phyloP scores from a whole-genome alignment of 169 alveolate genomes.

The Sarcocystis neurona region DNA sequence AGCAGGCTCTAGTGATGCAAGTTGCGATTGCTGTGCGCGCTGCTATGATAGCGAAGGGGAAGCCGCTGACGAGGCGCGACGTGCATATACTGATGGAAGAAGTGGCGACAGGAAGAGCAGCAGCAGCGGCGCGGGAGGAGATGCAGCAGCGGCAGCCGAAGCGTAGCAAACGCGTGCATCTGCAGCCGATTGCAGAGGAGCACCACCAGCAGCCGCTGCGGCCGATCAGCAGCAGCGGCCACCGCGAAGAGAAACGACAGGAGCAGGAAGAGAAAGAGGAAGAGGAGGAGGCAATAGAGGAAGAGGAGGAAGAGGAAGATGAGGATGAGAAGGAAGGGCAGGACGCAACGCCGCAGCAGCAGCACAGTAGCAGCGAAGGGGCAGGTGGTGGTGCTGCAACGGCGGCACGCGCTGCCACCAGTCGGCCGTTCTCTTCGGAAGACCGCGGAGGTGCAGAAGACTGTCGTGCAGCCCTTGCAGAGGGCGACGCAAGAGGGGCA shows the following conservation, averaged over 20 bases:
- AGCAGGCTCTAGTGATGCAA: neutral
- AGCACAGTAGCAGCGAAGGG: neutral
- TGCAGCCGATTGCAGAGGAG: too few relatives aligned
- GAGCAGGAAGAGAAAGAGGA: neutral
- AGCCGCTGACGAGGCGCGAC: neutral
- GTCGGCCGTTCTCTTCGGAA: neutral
- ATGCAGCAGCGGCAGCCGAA: too few relatives aligned
- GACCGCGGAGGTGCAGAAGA: neutral
- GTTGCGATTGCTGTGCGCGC: constrained; percentile 6
- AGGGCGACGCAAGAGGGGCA: neutral
- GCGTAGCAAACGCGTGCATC: too few relatives aligned
- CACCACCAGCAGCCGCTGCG: too few relatives aligned
- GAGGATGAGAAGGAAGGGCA: neutral
- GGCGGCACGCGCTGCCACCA: neutral
- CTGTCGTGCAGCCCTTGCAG: neutral
- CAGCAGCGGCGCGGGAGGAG: neutral
- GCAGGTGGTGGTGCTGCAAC: neutral
- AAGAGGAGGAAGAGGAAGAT: neutral
- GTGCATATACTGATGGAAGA: neutral
- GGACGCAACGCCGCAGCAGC: neutral
- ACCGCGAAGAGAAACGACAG: neutral
- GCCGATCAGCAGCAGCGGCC: too few relatives aligned
- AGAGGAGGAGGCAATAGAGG: too few relatives aligned
- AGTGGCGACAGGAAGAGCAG: neutral
- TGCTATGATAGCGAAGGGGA: constrained; percentile 19